These are phyloP conservation scores for Acer campestre DNA, from an alignment of 345 rosid species.

Conservation along the genomic window DNA sequence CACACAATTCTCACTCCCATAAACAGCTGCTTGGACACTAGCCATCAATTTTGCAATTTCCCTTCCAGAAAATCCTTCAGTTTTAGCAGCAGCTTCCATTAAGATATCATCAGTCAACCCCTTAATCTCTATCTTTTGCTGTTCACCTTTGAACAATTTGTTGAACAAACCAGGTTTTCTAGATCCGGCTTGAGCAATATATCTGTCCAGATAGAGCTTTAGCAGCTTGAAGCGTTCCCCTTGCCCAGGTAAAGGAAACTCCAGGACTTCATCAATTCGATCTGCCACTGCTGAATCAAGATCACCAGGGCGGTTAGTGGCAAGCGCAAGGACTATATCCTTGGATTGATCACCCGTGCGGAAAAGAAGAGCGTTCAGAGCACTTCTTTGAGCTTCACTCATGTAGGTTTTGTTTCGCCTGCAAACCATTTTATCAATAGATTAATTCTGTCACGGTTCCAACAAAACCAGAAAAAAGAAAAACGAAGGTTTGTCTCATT, in stretches of 20 bases:
- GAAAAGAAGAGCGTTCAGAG: slow-evolving; percentile 90
- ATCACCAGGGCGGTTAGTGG: slow-evolving; percentile 98
- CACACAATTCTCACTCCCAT: slow-evolving; percentile 77
- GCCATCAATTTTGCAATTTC: slow-evolving; percentile 95
- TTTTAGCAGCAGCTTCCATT: slow-evolving; percentile 84
- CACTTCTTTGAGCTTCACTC: slow-evolving; percentile 99
- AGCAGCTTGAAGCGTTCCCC: slow-evolving; percentile 87
- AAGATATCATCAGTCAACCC: slow-evolving; percentile 75
- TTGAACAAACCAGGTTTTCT: slow-evolving; percentile 55
- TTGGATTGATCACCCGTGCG: slow-evolving; percentile 96
- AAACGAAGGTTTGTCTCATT: not conserved
- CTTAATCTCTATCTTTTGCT: slow-evolving; percentile 72
- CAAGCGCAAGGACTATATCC: slow-evolving; percentile 91
- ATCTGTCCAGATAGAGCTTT: slow-evolving; percentile 84
- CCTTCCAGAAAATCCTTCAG: slow-evolving; percentile 87
- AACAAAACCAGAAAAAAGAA: not conserved
- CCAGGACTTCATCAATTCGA: slow-evolving; percentile 89
- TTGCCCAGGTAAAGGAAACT: slow-evolving; percentile 84
- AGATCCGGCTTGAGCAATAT: slow-evolving; percentile 69
- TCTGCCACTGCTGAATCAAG: slow-evolving; percentile 95
- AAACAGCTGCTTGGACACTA: slow-evolving; percentile 88
- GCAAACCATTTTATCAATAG: slow-evolving; percentile 23
- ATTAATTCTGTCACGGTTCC: slow-evolving; percentile 2
- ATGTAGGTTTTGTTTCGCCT: slow-evolving; percentile 93
- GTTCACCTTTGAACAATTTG: slow-evolving; percentile 55